Evolutionary conservation across 1,139 yeast genomes (phyloP), one percentile per base, ranked within the genome.

Genomic region (Nakaseomyces uthaithaninus): DNA sequence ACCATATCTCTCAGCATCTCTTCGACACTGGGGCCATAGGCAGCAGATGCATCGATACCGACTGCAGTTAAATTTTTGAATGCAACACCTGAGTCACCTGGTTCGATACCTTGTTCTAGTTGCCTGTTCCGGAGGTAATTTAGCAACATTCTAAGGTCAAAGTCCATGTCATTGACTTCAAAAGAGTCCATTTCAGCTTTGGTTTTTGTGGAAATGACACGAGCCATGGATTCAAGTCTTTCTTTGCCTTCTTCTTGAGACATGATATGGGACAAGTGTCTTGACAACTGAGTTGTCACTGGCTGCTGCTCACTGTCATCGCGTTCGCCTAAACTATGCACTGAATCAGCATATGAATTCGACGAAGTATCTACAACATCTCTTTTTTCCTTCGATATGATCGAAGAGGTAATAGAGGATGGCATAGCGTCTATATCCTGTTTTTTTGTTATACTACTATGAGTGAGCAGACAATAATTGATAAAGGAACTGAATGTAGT

Each of bases 41-140:
- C 71, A 33, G 76, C 73, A 26, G 74, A 67, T 22, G 72, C 70
- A 53, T 73, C 77, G 37, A 71, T 55, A 55, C 78, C 78, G 43
- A 60, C 59, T 40, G 72, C 69, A n/a, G 74, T 69, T 27, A 72
- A 50, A 42, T 62, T 59, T 40, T 61, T 60, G 54, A 72, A 70
- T 9, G 70, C 66, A 36, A 73, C 67, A 53, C 77, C 78, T 9
- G 75, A 66, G 40, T 64, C 65, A 43, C 70, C 68, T n/a, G 67
- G 63, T 44, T 65, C 68, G 36, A 68, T 63, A 44, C 75, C 75
- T 48, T 69, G 69, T 37, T 65, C 67, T 19, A 50, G 40, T 42
- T 58, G 59, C 34, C 58, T 55, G 11, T 57, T 48, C 42, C 65
- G 58, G 42, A 66, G 51, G 45, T 65, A 65, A 40, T 67, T 60